Conservation (phyloP, 2,329 filamentous ascomycete genomes). For the Aspergillus pseudotamarii region DNA sequence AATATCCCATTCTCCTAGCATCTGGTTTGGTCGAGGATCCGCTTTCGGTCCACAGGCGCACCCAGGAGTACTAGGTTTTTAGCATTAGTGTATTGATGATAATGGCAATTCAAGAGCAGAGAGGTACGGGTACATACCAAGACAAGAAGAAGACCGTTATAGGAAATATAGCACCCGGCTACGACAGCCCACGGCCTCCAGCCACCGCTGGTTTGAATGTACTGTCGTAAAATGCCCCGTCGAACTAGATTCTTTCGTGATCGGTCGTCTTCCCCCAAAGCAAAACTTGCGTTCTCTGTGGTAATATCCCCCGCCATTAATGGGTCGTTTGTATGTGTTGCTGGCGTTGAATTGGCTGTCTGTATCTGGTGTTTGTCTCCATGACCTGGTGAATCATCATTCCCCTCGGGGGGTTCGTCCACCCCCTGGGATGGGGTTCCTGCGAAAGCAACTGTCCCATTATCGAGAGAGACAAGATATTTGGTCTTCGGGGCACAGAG, state of each 20-base stretch:
- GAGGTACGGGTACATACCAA: neutral
- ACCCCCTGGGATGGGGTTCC: neutral
- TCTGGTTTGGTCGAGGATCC: neutral
- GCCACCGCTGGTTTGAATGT: neutral
- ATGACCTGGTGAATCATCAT: neutral
- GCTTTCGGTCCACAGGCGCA: neutral
- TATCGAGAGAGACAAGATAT: constrained; percentile 44
- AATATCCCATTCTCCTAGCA: neutral
- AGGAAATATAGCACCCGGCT: neutral
- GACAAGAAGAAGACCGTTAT: neutral
- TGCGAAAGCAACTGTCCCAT: neutral
- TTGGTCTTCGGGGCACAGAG: constrained; percentile 69
- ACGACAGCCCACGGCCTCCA: neutral
- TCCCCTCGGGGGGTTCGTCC: neutral
- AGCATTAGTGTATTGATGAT: neutral
- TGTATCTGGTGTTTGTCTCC: neutral
- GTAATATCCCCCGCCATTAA: neutral
- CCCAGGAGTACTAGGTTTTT: neutral
- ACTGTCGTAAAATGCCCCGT: neutral
- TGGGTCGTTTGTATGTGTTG: fast-evolving
- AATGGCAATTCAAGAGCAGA: neutral
- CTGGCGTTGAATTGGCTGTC: neutral
- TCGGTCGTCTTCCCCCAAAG: neutral
- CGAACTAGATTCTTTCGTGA: neutral
- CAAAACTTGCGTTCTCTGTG: neutral